Evolutionary conservation across 495 filamentous ascomycete species (phyloP).

Genomic region (Cudoniella acicularis): DNA sequence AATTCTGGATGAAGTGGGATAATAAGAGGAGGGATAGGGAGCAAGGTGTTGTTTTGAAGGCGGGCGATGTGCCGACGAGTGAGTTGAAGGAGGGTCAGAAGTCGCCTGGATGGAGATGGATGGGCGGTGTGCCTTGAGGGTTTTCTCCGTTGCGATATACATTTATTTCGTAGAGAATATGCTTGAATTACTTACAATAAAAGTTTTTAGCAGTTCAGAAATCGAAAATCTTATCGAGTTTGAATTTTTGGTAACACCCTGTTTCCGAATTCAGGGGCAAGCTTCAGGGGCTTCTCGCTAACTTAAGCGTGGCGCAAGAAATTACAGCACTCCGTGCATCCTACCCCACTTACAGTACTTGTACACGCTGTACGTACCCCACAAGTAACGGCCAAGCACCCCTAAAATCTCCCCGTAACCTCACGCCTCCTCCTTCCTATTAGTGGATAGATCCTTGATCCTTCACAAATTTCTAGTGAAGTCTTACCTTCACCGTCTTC

Average conservation of each 20-base stretch:
- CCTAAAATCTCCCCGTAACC: neutral
- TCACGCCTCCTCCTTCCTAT: neutral
- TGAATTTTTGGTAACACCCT: too few species aligned
- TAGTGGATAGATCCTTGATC: too few species aligned
- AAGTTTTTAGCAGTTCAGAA: neutral
- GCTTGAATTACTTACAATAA: too few species aligned
- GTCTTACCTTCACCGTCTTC: neutral
- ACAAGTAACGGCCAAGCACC: neutral
- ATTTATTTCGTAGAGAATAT: too few species aligned
- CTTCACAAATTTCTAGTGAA: too few species aligned
- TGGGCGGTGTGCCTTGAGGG: conserved; percentile 10
- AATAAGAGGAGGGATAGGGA: conserved; percentile 3
- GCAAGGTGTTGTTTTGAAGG: conserved; percentile 1
- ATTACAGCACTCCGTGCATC: neutral
- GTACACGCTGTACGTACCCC: too few species aligned
- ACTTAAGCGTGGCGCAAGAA: neutral
- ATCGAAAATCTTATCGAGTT: too few species aligned
- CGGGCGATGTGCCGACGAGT: conserved; percentile 10
- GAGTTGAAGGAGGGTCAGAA: conserved; percentile 7
- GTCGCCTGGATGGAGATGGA: conserved; percentile 11
- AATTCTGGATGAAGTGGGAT: conserved; percentile 11
- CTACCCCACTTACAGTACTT: too few species aligned
- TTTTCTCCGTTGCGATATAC: too few species aligned
- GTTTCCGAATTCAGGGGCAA: neutral
- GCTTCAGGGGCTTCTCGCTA: neutral